Evolutionary conservation across 1,139 yeast species (phyloP).

Genomic region (Yamadazyma songkhlaensis): DNA sequence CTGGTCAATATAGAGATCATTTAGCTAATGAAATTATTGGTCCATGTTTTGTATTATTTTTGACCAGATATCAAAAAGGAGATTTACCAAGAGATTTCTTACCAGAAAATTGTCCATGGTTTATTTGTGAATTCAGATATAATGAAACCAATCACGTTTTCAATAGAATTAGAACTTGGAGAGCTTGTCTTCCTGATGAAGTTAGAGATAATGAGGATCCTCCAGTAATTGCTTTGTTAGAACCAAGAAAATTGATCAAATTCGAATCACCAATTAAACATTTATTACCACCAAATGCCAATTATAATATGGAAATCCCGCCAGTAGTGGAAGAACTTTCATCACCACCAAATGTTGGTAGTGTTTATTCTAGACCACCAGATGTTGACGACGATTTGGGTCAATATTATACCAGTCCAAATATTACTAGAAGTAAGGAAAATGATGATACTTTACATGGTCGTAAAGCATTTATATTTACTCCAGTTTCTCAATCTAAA

Average conservation of each 20-base stretch:
- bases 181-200: slow-evolving; percentile 96
- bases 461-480: slow-evolving; percentile 42
- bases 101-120: slow-evolving; percentile 76
- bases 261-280: slow-evolving; percentile 82
- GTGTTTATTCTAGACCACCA: slow-evolving; percentile 75
- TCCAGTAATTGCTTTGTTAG: slow-evolving; percentile 54
- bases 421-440: slow-evolving; percentile 53
- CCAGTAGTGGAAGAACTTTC: slow-evolving; percentile 80
- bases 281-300: slow-evolving; percentile 70
- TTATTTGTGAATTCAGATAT: slow-evolving; percentile 92
- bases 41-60: slow-evolving; percentile 91
- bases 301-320: slow-evolving; percentile 71
- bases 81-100: slow-evolving; percentile 71
- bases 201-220: slow-evolving; percentile 84
- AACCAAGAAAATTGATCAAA: slow-evolving; percentile 66
- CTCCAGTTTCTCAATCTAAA: slow-evolving; percentile 48
- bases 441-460: slow-evolving; percentile 50
- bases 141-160: slow-evolving; percentile 87
- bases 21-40: slow-evolving; percentile 83
- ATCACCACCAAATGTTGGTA: slow-evolving; percentile 86
- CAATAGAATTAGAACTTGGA: slow-evolving; percentile 96
- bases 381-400: slow-evolving; percentile 77
- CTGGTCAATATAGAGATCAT: slow-evolving; percentile 96
- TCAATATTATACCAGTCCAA: slow-evolving; percentile 57
- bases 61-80: slow-evolving; percentile 92